phyloP scores from a whole-genome alignment of 2,329 filamentous ascomycete species.

The Curvularia lunata region DNA sequence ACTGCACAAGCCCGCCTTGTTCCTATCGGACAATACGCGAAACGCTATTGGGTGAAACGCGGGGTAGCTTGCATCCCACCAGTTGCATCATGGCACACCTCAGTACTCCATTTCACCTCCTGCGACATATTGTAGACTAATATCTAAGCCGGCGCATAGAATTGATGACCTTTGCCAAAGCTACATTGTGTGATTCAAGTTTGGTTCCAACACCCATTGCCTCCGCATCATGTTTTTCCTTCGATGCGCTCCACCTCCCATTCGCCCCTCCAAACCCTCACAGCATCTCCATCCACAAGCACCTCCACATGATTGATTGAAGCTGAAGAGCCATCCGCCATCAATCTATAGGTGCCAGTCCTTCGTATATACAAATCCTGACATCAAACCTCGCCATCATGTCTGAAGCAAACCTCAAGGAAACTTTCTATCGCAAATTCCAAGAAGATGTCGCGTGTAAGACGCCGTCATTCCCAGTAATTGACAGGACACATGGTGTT shows the following conservation, averaged over 20 bases:
- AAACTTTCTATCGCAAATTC: constrained; percentile 85
- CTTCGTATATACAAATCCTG: constrained; percentile 12
- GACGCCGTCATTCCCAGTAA: constrained; percentile 11
- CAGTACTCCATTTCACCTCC: neutral
- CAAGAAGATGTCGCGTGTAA: constrained; percentile 74
- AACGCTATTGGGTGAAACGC: constrained; percentile 17
- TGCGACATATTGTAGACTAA: neutral
- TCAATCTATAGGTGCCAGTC: too few species aligned
- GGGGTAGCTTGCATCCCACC: constrained; percentile 23
- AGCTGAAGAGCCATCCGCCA: neutral
- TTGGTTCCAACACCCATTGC: neutral
- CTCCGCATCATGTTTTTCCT: constrained; percentile 1
- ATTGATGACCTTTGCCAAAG: neutral
- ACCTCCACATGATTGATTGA: neutral
- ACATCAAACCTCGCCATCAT: constrained; percentile 14
- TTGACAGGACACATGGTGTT: neutral
- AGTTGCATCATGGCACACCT: constrained; percentile 7
- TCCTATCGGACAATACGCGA: constrained; percentile 4
- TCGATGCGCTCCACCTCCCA: neutral
- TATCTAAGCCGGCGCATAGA: neutral
- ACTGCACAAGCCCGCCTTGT: neutral
- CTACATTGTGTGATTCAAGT: neutral
- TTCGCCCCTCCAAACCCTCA: constrained; percentile 1
- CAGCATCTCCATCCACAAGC: neutral
- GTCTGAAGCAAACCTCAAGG: constrained; percentile 61